Evolutionary conservation across 2,329 filamentous ascomycete genomes (phyloP).

Genomic region (Sarocladiaceae sp.): DNA sequence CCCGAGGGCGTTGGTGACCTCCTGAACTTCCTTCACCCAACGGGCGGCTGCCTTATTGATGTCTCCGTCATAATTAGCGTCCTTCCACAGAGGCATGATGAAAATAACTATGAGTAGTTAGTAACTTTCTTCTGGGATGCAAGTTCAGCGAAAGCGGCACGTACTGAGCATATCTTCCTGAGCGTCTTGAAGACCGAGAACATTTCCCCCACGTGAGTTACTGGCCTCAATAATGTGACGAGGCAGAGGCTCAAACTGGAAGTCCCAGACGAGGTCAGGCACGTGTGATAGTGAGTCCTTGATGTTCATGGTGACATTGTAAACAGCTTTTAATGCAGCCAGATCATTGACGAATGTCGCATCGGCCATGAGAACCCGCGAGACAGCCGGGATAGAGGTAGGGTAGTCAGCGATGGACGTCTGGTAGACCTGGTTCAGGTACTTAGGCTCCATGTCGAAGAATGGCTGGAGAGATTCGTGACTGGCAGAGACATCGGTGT

Average conservation of each 20-base stretch:
- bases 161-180: constrained; percentile 9
- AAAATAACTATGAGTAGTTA: constrained; percentile 5
- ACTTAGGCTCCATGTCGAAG: constrained; percentile 16
- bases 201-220: constrained; percentile 18
- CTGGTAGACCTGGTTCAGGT: constrained; percentile 13
- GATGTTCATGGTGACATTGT: constrained; percentile 13
- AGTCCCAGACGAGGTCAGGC: constrained; percentile 12
- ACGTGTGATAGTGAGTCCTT: constrained; percentile 10
- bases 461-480: constrained; percentile 14
- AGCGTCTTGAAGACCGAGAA: constrained; percentile 29
- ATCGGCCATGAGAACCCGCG: constrained; percentile 13
- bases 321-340: constrained; percentile 12
- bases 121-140: neutral
- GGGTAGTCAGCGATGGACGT: constrained; percentile 14
- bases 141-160: neutral
- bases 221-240: constrained; percentile 8
- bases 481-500: constrained; percentile 11
- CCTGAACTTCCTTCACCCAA: constrained; percentile 8
- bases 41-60: constrained; percentile 7
- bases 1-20: constrained; percentile 9
- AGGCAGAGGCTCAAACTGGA: constrained; percentile 14
- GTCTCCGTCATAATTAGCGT: constrained; percentile 8
- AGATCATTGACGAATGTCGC: constrained; percentile 13
- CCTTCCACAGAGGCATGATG: constrained; percentile 11
- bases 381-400: constrained; percentile 11